Evolutionary conservation across 495 filamentous ascomycete genomes (phyloP).

Genomic region (Penicillium verhagenii): DNA sequence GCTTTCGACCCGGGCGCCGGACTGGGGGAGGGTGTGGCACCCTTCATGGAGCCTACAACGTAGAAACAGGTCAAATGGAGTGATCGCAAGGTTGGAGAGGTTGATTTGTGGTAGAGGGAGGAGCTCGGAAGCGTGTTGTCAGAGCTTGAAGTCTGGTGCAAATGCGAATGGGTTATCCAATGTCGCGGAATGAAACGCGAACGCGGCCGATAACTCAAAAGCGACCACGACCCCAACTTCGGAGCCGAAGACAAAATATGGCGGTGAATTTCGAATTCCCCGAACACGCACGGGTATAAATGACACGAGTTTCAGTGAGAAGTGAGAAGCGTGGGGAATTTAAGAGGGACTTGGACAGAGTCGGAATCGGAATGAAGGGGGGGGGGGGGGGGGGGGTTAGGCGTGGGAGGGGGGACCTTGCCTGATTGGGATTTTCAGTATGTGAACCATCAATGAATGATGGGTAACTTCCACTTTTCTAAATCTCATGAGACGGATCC

Average conservation of each 20-base stretch:
- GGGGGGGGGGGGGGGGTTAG: constrained; percentile 4
- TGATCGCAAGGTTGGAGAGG: neutral
- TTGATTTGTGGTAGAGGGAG: neutral
- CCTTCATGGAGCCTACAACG: constrained; percentile 26
- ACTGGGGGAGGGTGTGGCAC: constrained; percentile 40
- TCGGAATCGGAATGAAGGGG: constrained; percentile 1
- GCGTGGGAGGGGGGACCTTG: constrained; percentile 13
- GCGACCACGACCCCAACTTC: constrained; percentile 30
- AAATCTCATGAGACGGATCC: too few relatives aligned
- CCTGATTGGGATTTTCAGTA: constrained; percentile 12
- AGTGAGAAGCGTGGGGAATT: neutral
- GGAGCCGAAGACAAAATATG: constrained; percentile 23
- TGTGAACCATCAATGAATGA: neutral
- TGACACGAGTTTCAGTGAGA: neutral
- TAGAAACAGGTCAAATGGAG: neutral
- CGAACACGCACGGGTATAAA: neutral
- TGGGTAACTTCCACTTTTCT: neutral
- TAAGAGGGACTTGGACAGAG: neutral
- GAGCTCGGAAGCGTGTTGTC: neutral
- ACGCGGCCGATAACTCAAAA: constrained; percentile 31
- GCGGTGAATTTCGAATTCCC: constrained; percentile 17
- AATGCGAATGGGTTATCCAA: constrained; percentile 10
- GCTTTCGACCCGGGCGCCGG: constrained; percentile 33
- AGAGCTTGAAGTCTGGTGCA: constrained; percentile 4
- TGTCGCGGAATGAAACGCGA: constrained; percentile 24